Base-by-base conservation (phyloP, 164 flowering plant genomes). In the Magnolia kwangsiensis region DNA sequence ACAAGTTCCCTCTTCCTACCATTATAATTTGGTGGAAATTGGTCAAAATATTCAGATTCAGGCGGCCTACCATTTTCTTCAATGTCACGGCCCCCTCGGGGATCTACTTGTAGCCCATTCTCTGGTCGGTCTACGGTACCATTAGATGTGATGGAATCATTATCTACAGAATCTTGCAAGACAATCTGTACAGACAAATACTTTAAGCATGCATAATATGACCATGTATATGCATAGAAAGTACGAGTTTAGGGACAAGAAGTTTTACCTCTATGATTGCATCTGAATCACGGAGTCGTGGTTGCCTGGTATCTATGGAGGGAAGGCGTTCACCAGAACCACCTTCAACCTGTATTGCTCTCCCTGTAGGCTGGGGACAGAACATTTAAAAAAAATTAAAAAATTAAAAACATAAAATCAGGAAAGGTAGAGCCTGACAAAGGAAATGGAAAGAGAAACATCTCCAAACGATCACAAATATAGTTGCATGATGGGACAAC, bases 181-280 rank as follows among this genome's bases (percentile, higher is more conserved):
- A 89, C 86, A 83, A 96, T 94, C 99, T 96, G 89, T 77, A 84
- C 19, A 78, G 69, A 79, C 61, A 81, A 80, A 76, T 20, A 67
- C 49, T 24, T 76, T 65, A 58, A 76, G 80, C 78, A 71, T 77
- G 67, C 45, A 7, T 9, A 16, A 55, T 19, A 4, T 55, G 61
- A 19, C 61, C 61, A 11, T 55, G 16, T 55, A 55, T 55, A 45
- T 70, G 45, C 49, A 67, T 29, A 20, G 50, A 19, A 68, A 29
- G 8, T 19, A 14, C 21, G 3, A 14, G 20, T 20, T 18, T 50
- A n/a, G 29, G 13, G 27, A 50, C n/a, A 37, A 70, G 45, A 24
- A 67, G 9, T 64, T n/a, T 63, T 76, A 94, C 99, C 98, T 96
- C 98, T 70, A 96, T 96, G 45, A 96, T 87, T 73, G 93, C 91